Conservation (phyloP, 441 rosid species). For the Omphalea diandra region DNA sequence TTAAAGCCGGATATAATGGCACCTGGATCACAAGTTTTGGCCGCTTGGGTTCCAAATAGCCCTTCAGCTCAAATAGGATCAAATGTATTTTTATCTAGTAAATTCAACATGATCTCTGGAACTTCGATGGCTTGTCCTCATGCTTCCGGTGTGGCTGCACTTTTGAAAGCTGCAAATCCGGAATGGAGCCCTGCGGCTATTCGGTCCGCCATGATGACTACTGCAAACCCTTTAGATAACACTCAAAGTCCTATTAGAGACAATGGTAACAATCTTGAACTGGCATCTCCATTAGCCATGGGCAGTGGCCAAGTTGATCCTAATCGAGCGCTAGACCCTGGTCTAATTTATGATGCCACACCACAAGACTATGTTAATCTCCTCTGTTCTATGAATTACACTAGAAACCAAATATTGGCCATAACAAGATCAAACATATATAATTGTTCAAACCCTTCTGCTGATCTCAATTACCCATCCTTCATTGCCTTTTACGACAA, state of each 20-base stretch:
- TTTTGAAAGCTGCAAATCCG: slow-evolving; percentile 33
- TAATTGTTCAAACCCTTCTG: neutral
- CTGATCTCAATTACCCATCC: slow-evolving; percentile 1
- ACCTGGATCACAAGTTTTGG: slow-evolving; percentile 76
- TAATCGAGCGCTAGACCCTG: slow-evolving; percentile 18
- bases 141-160: slow-evolving; percentile 39
- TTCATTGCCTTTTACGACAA: slow-evolving; percentile 21
- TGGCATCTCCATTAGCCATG: slow-evolving; percentile 9
- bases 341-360: slow-evolving; percentile 7
- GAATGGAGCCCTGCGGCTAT: slow-evolving; percentile 60
- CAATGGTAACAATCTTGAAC: neutral
- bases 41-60: slow-evolving; percentile 70
- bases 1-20: slow-evolving; percentile 77
- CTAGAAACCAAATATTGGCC: slow-evolving; percentile 1
- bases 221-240: slow-evolving; percentile 30
- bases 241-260: slow-evolving; percentile 21
- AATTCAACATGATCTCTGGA: slow-evolving; percentile 25
- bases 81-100: slow-evolving; percentile 18
- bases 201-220: slow-evolving; percentile 51
- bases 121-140: slow-evolving; percentile 37
- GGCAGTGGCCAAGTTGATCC: slow-evolving; percentile 23
- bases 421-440: neutral
- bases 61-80: neutral
- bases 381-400: slow-evolving; percentile 4
- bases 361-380: slow-evolving; percentile 11